Conservation (phyloP, 2,329 filamentous ascomycete species). For the Claviceps spartinae region DNA sequence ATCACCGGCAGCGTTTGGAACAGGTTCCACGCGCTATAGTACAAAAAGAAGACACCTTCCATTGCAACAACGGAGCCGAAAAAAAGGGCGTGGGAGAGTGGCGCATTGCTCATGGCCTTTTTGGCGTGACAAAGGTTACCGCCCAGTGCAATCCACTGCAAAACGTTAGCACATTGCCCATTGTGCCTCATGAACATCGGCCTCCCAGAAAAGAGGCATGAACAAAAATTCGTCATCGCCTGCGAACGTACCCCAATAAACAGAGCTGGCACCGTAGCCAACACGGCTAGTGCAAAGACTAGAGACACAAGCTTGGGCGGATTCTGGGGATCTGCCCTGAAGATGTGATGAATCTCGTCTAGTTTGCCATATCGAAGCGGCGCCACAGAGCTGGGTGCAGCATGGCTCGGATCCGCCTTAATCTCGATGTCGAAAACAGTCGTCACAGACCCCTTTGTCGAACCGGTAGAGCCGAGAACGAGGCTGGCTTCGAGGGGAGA, state of each 20-base stretch:
- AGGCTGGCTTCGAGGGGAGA: slow-evolving; percentile 66
- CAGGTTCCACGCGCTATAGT: slow-evolving; percentile 84
- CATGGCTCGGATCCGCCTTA: slow-evolving; percentile 45
- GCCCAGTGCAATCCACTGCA: slow-evolving; percentile 66
- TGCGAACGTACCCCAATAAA: slow-evolving; percentile 44
- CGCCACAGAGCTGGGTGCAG: slow-evolving; percentile 47
- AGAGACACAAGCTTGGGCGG: slow-evolving; percentile 70
- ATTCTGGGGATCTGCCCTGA: slow-evolving; percentile 65
- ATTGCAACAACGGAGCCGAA: slow-evolving; percentile 76
- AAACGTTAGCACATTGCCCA: slow-evolving; percentile 10
- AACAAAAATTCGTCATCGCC: background rate
- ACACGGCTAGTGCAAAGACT: slow-evolving; percentile 59
- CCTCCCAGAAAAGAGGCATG: too few species aligned
- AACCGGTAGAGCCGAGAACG: slow-evolving; percentile 76
- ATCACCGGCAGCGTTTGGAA: slow-evolving; percentile 76
- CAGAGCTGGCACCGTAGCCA: slow-evolving; percentile 61
- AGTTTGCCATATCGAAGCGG: slow-evolving; percentile 74
- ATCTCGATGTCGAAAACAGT: slow-evolving; percentile 63
- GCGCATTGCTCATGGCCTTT: slow-evolving; percentile 62
- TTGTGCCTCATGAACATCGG: too few species aligned
- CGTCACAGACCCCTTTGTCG: slow-evolving; percentile 50
- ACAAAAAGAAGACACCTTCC: slow-evolving; percentile 87
- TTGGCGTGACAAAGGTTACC: slow-evolving; percentile 69
- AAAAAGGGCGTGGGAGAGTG: slow-evolving; percentile 71
- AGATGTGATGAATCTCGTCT: slow-evolving; percentile 80